phyloP scores from a whole-genome alignment of 2,329 filamentous ascomycete genomes.

The Beauveria pseudobassiana region DNA sequence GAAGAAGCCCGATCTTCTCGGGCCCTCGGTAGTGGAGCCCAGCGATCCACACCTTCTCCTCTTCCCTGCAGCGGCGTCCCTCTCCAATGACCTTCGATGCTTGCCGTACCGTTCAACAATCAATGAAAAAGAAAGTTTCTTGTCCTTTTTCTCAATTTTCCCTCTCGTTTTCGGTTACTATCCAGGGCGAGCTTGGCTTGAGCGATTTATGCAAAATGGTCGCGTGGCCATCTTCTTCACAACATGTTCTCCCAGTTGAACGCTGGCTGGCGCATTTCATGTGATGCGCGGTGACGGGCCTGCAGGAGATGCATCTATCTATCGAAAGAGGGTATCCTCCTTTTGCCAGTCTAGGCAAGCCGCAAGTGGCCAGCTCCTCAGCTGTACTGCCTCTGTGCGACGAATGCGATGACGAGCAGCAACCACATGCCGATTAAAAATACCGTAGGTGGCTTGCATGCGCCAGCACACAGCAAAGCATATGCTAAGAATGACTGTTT shows the following conservation, averaged over 20 bases:
- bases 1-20: neutral
- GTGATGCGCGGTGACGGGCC: neutral
- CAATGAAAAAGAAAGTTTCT: neutral
- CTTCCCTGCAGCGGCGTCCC: neutral
- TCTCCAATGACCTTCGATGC: neutral
- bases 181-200: neutral
- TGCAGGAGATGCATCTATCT: neutral
- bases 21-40: constrained; percentile 6
- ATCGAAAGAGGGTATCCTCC: too few species aligned
- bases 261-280: neutral
- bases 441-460: too few species aligned
- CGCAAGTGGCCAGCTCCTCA: too few species aligned
- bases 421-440: too few species aligned
- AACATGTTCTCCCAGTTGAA: too few species aligned
- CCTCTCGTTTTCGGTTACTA: neutral
- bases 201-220: neutral
- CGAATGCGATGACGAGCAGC: too few species aligned
- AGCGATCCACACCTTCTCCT: neutral
- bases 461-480: too few species aligned
- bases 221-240: neutral
- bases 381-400: too few species aligned
- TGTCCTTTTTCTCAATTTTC: neutral
- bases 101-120: neutral
- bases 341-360: too few species aligned
- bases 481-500: neutral